These are phyloP conservation scores for Yamadazyma taylorii DNA, from an alignment of 1,139 yeast species.

Conservation along the genomic window DNA sequence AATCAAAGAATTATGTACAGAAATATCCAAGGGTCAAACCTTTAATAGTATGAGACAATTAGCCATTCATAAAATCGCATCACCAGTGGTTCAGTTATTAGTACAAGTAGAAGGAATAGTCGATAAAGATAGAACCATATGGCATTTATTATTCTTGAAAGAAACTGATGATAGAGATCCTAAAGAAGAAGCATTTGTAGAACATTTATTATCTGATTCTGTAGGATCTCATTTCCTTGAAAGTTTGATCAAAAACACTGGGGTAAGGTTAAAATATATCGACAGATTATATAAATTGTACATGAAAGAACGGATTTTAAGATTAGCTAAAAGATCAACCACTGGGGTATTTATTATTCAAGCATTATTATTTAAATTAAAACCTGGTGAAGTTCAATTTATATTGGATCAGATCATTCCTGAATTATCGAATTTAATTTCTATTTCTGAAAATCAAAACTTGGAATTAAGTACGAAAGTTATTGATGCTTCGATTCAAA, in stretches of 20 bases:
- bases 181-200: conserved; percentile 79
- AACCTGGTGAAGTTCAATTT: conserved; percentile 56
- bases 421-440: conserved; percentile 58
- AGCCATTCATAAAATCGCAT: conserved; percentile 77
- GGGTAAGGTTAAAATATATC: conserved; percentile 65
- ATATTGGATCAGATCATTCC: conserved; percentile 74
- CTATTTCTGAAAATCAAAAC: conserved; percentile 52
- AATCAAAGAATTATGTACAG: conserved; percentile 45
- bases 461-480: conserved; percentile 69
- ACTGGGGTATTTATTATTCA: conserved; percentile 86
- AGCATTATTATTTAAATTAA: conserved; percentile 60
- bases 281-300: conserved; percentile 70
- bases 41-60: conserved; percentile 59
- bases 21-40: conserved; percentile 41
- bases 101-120: conserved; percentile 81
- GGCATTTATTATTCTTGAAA: conserved; percentile 54
- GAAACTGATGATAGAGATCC: conserved; percentile 51
- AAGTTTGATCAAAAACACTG: conserved; percentile 57
- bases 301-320: conserved; percentile 71
- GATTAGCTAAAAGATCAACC: conserved; percentile 73
- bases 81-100: conserved; percentile 83
- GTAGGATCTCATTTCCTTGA: conserved; percentile 92
- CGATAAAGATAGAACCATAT: conserved; percentile 65
- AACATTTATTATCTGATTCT: conserved; percentile 78
- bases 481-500: conserved; percentile 63